Evolutionary conservation across 2,329 filamentous ascomycete species (phyloP).

Genomic region (Fusarium nelsonii): DNA sequence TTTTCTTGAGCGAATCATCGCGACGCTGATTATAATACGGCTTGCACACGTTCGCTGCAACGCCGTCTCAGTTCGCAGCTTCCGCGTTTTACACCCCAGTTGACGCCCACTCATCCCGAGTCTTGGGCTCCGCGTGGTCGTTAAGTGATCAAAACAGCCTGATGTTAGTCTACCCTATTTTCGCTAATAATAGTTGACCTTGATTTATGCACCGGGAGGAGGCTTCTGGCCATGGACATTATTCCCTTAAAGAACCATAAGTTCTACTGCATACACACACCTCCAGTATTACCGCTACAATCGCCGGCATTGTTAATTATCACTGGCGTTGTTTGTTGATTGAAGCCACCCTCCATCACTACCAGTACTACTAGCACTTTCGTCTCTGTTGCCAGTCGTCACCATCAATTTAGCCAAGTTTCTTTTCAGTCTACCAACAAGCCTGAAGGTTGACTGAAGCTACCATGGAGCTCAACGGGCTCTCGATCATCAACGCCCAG

Average conservation of each 20-base stretch:
- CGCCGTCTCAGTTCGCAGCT: slow-evolving; percentile 42
- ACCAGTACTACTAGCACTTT: slow-evolving; percentile 5
- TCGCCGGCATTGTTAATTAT: slow-evolving; percentile 6
- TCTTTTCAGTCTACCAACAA: slow-evolving; percentile 6
- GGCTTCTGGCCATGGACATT: slow-evolving; percentile 42
- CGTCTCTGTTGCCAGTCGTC: slow-evolving; percentile 8
- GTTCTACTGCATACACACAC: slow-evolving; percentile 36
- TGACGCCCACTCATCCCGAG: slow-evolving; percentile 37
- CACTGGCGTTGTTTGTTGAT: slow-evolving; percentile 28
- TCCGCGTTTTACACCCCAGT: slow-evolving; percentile 32
- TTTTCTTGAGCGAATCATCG: slow-evolving; percentile 43
- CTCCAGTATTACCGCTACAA: slow-evolving; percentile 24
- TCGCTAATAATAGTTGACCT: slow-evolving; percentile 45
- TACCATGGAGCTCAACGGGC: slow-evolving; percentile 47
- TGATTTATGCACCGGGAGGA: slow-evolving; percentile 38
- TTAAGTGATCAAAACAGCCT: slow-evolving; percentile 43
- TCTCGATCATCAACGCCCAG: slow-evolving; percentile 62
- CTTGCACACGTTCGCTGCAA: slow-evolving; percentile 42
- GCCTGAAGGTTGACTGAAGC: slow-evolving; percentile 3
- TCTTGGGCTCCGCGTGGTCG: slow-evolving; percentile 41
- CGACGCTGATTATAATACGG: slow-evolving; percentile 41
- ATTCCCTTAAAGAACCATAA: slow-evolving; percentile 46
- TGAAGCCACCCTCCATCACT: slow-evolving; percentile 22
- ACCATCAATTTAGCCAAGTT: slow-evolving; percentile 10
- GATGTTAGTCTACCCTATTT: slow-evolving; percentile 48